Evolutionary conservation across 2,329 filamentous ascomycete genomes (phyloP).

Genomic region (Leptographium flavum): DNA sequence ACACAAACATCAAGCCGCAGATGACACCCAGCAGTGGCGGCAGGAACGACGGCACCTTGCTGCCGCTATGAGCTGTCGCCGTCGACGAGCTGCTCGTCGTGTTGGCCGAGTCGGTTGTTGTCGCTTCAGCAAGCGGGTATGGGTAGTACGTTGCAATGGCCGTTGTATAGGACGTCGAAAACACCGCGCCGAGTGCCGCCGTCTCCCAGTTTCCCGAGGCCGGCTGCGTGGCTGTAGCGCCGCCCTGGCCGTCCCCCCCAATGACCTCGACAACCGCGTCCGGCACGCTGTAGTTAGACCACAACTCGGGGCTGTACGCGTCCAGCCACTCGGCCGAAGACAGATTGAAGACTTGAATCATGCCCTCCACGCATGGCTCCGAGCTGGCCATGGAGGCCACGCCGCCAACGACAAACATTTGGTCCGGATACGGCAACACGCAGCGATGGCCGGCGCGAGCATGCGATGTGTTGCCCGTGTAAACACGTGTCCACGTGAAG

Average conservation of each 20-base stretch:
- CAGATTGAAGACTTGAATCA: slow-evolving; percentile 58
- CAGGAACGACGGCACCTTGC: slow-evolving; percentile 39
- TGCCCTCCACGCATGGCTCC: slow-evolving; percentile 32
- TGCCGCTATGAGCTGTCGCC: slow-evolving; percentile 10
- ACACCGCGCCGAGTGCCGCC: slow-evolving; percentile 33
- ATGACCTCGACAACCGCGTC: slow-evolving; percentile 47
- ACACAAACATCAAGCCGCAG: slow-evolving; percentile 41
- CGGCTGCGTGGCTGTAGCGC: slow-evolving; percentile 55
- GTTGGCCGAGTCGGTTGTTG: slow-evolving; percentile 10
- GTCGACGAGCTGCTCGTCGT: slow-evolving; percentile 14
- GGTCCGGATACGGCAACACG: slow-evolving; percentile 60
- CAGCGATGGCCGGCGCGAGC: slow-evolving; percentile 62
- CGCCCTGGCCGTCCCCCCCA: slow-evolving; percentile 50
- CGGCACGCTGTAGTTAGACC: slow-evolving; percentile 56
- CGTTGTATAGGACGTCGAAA: slow-evolving; percentile 38
- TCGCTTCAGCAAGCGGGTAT: slow-evolving; percentile 26
- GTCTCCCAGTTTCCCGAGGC: slow-evolving; percentile 38
- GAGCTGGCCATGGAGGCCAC: slow-evolving; percentile 25
- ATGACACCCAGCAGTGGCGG: slow-evolving; percentile 48
- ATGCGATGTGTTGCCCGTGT: slow-evolving; percentile 29
- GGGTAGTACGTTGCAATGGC: slow-evolving; percentile 45
- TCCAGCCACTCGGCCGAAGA: slow-evolving; percentile 55
- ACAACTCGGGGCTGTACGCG: slow-evolving; percentile 50
- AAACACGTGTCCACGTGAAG: slow-evolving; percentile 59
- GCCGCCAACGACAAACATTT: slow-evolving; percentile 69